Evolutionary conservation across 169 alveolate genomes (phyloP), one percentile per base, ranked within the genome.

Genomic region (Cytauxzoon felis): DNA sequence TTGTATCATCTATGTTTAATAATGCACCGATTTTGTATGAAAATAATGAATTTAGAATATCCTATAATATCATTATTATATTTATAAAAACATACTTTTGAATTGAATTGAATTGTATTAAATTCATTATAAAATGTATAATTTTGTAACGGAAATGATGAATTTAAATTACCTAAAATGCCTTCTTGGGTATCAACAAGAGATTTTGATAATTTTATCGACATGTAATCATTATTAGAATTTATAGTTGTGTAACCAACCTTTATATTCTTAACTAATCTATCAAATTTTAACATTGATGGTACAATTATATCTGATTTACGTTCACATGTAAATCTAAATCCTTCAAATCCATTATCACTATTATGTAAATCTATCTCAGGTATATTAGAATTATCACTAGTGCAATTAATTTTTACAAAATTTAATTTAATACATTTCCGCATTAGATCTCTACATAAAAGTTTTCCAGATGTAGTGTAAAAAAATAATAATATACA

Each of bases 381-480:
- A 32, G 48, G 34, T 32, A 6, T 32, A 32, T 5, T 51, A 6
- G 5, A 7, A 51, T 5, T 3, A 29, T 7, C 5, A 5, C 18
- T 30, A 3, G 4, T 23, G 5, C 21, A 4, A 18, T 21, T 30
- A 30, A 16, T 59, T 11, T 59, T 59, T 19, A 59, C 29, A 3
- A 40, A 43, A 29, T 43, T 38, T 11, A 43, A 43, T 13, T 57
- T 59, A 24, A 9, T 26, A 13, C 38, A 21, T n/a, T n/a, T n/a
- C n/a, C n/a, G n/a, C n/a, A n/a, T n/a, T 13, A 43, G 16, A 29
- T 59, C 75, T 8, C 27, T 23, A 63, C 67, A 45, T 18, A 63
- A 33, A n/a, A 63, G 51, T 27, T 54, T 63, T 1, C 75, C 75
- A 1, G 75, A 63, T 11, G 52, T 63, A n/a, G 69, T 63, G 3